Evolutionary conservation across 2,329 filamentous ascomycete genomes (phyloP).

Genomic region (Lasiodiplodia gonubiensis): DNA sequence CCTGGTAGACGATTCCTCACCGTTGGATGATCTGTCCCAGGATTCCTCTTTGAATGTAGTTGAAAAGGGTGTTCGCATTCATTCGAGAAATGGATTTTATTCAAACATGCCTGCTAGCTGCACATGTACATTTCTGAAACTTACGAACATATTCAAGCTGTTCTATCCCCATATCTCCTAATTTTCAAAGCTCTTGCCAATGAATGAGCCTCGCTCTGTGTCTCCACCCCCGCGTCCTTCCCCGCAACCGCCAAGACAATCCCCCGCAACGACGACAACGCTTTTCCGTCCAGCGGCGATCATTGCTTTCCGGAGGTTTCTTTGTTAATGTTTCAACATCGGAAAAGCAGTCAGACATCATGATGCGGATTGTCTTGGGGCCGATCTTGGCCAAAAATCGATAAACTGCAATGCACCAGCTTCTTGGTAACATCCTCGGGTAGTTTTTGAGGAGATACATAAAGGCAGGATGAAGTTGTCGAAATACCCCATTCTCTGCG

Average conservation of each 20-base stretch:
- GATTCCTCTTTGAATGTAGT: background rate
- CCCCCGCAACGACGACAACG: conserved; percentile 5
- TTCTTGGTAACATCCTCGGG: background rate
- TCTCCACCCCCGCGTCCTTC: conserved; percentile 16
- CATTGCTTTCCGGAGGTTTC: background rate
- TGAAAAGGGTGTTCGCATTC: background rate
- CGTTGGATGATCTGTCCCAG: background rate
- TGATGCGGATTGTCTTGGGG: background rate
- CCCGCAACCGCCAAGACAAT: conserved; percentile 20
- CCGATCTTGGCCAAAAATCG: conserved; percentile 6
- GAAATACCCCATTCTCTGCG: background rate
- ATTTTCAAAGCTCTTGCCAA: background rate
- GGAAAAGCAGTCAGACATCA: background rate
- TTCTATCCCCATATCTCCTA: background rate
- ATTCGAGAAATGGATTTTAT: background rate
- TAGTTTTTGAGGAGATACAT: background rate
- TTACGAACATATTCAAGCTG: background rate
- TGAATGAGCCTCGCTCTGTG: background rate
- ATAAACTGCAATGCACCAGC: background rate
- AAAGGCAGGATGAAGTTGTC: background rate
- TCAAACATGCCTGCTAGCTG: too few relatives aligned
- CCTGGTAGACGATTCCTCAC: background rate
- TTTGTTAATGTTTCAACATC: background rate
- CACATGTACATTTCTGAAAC: too few relatives aligned
- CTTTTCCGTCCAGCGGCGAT: conserved; percentile 11